Percentiles rank a stretch among this genome's conserved stretches.
Evolutionary conservation across 1,284 basidiomycete species (phyloP).

Genomic region (Coniferiporia sulphurascens): DNA sequence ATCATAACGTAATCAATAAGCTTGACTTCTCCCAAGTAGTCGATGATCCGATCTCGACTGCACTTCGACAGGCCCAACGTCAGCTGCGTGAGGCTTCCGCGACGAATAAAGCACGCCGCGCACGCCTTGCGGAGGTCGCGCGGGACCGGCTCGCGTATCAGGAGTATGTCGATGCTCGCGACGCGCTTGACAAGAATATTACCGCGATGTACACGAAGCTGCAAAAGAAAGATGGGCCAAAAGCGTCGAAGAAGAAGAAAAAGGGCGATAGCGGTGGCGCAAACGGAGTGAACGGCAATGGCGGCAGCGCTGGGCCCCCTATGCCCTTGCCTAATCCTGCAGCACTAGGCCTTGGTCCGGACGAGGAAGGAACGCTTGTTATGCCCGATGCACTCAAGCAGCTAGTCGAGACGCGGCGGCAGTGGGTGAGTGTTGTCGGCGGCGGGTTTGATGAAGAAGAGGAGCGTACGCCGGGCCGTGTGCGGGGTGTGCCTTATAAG

Average conservation of each 20-base stretch:
- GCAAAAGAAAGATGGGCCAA: constrained; percentile 69
- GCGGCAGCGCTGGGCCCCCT: constrained; percentile 18
- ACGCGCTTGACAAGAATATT: constrained; percentile 81
- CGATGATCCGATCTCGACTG: constrained; percentile 90
- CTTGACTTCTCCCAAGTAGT: constrained; percentile 74
- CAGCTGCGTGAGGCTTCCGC: constrained; percentile 73
- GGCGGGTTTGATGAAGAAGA: constrained; percentile 64
- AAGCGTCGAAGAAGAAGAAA: constrained; percentile 65
- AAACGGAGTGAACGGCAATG: constrained; percentile 17
- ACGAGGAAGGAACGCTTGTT: constrained; percentile 59
- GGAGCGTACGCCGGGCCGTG: constrained; percentile 54
- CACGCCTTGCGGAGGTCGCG: constrained; percentile 72
- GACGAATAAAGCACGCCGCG: constrained; percentile 80
- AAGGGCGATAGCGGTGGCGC: constrained; percentile 39
- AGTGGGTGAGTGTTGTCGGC: constrained; percentile 72
- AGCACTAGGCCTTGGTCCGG: constrained; percentile 59
- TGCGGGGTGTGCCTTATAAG: constrained; percentile 67
- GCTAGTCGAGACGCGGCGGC: constrained; percentile 62
- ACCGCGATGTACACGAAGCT: constrained; percentile 63
- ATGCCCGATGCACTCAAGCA: constrained; percentile 70
- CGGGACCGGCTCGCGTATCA: constrained; percentile 85
- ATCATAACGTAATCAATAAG: constrained; percentile 33
- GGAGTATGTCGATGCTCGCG: constrained; percentile 78
- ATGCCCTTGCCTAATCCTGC: constrained; percentile 51
- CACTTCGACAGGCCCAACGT: constrained; percentile 84